Evolutionary conservation across 192 early-diverging fungal species (phyloP).

Genomic region (Backusella mclennaniae): DNA sequence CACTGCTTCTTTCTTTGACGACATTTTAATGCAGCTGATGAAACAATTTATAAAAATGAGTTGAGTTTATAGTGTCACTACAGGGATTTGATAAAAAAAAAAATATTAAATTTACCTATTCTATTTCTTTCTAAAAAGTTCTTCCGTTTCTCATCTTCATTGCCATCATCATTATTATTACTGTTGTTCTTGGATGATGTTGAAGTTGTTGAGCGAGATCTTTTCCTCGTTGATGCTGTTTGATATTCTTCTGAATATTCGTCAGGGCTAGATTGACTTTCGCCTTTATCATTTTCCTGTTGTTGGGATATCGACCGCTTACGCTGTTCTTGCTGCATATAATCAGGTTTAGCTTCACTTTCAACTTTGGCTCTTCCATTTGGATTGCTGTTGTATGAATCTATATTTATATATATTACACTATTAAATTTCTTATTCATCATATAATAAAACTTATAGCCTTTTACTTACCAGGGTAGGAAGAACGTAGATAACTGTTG

Average conservation of each 20-base stretch:
- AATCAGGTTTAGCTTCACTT: background rate
- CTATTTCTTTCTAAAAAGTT: conserved; percentile 92
- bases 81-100: background rate
- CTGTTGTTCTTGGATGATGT: conserved; percentile 16
- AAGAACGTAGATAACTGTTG: background rate
- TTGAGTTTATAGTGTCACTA: background rate
- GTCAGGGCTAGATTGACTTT: background rate
- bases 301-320: conserved; percentile 6
- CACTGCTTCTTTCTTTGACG: conserved; percentile 90
- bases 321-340: conserved; percentile 1
- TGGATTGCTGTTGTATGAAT: background rate
- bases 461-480: background rate
- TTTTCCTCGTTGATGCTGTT: background rate
- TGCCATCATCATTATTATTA: conserved; percentile 68
- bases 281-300: background rate
- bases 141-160: conserved; percentile 52
- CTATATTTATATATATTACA: background rate
- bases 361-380: background rate
- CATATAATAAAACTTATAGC: background rate
- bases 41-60: background rate
- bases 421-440: background rate
- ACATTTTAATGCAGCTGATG: conserved; percentile 85
- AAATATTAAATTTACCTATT: conserved; percentile 53
- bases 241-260: background rate
- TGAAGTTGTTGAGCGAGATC: background rate